Evolutionary conservation across 176 grass and related monocot genomes (phyloP).

Genomic region (Bothriochloa decipiens): DNA sequence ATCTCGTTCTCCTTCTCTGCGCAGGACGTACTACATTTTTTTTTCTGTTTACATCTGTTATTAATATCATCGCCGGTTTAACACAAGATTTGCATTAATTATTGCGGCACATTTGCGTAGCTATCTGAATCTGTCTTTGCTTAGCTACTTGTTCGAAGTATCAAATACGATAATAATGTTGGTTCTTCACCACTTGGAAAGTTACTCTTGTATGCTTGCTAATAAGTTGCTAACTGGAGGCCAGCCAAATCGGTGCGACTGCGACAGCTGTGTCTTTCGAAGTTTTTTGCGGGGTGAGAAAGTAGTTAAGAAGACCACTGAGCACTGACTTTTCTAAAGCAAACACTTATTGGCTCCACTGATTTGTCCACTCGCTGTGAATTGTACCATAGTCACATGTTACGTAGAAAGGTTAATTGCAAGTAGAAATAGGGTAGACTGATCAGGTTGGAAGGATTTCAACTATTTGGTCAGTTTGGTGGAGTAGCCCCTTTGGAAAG

Average conservation of each 20-base stretch:
- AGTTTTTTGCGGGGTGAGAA: not conserved
- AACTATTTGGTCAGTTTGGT: too few species aligned
- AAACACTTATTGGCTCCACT: not conserved
- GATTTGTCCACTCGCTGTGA: not conserved
- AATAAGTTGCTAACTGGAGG: not conserved
- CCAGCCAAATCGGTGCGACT: not conserved
- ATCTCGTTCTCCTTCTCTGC: not conserved
- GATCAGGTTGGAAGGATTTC: too few species aligned
- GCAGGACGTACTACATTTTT: too few species aligned
- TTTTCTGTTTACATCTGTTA: too few species aligned
- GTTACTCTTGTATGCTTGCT: not conserved
- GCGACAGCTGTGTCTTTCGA: not conserved
- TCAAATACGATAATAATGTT: not conserved
- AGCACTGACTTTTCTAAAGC: not conserved
- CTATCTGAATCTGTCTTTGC: not conserved
- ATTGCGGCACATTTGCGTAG: not conserved
- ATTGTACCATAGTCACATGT: not conserved
- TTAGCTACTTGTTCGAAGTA: not conserved
- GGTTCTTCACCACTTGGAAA: not conserved
- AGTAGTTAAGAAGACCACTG: not conserved
- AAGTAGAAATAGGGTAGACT: too few species aligned
- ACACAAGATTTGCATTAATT: not conserved
- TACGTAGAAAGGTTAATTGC: not conserved
- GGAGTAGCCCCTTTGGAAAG: too few species aligned
- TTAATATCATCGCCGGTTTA: too few species aligned